Conservation (phyloP, 345 rosid species). For the Orychophragmus violaceus region DNA sequence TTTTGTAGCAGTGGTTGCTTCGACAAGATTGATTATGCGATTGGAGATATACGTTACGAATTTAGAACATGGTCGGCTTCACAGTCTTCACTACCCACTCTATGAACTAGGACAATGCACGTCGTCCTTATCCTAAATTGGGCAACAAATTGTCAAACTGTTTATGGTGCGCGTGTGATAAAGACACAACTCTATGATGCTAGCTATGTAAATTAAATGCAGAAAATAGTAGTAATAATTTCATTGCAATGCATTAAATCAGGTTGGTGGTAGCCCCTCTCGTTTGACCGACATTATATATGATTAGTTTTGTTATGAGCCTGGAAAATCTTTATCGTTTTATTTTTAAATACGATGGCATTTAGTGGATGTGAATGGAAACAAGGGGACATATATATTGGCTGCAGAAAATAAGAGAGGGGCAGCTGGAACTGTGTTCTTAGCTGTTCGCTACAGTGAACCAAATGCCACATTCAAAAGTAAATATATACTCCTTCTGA, state of each 20-base stretch:
- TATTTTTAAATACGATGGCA: not conserved
- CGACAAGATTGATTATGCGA: not conserved
- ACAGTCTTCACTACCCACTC: not conserved
- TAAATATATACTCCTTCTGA: not conserved
- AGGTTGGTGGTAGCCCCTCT: slow-evolving; percentile 22
- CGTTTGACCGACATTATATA: slow-evolving; percentile 4
- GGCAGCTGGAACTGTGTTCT: slow-evolving; percentile 24
- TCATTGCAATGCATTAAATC: slow-evolving; percentile 8
- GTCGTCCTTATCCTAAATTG: slow-evolving; percentile 19
- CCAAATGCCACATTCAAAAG: slow-evolving; percentile 20
- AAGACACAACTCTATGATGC: slow-evolving; percentile 8
- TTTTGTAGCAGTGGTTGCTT: no score
- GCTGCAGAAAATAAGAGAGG: slow-evolving; percentile 24
- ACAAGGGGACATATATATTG: slow-evolving; percentile 27
- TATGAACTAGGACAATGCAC: slow-evolving; percentile 2
- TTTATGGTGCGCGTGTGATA: not conserved
- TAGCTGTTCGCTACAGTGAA: slow-evolving; percentile 25
- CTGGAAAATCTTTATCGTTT: not conserved
- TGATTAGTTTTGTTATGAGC: not conserved
- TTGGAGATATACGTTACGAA: not conserved
- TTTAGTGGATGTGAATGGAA: slow-evolving; percentile 9
- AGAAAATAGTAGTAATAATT: not conserved
- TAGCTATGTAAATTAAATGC: not conserved
- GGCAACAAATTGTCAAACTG: slow-evolving; percentile 17
- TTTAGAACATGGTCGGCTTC: not conserved